Conservation (phyloP, 2,329 filamentous ascomycete genomes). For the Dactylellina leptospora region DNA sequence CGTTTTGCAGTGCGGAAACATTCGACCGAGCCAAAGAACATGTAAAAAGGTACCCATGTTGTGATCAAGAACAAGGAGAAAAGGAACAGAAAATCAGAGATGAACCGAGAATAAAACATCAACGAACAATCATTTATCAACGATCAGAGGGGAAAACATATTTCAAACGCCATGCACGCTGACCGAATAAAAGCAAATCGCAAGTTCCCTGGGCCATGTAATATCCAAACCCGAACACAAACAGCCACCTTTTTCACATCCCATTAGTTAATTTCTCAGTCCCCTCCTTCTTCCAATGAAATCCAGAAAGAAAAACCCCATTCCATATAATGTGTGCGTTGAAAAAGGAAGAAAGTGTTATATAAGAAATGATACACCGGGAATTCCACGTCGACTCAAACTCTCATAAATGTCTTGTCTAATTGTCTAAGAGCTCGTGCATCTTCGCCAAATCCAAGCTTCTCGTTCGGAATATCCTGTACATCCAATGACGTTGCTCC, state of each 20-base stretch:
- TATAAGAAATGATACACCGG: conserved; percentile 9
- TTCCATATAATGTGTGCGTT: background rate
- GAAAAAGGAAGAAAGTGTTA: conserved; percentile 1
- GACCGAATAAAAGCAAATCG: conserved; percentile 20
- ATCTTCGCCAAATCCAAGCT: conserved; percentile 71
- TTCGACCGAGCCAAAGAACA: background rate
- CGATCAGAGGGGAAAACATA: background rate
- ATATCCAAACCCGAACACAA: conserved; percentile 22
- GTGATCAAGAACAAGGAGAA: background rate
- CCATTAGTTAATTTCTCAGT: conserved; percentile 7
- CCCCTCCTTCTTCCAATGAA: background rate
- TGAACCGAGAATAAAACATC: too few species aligned
- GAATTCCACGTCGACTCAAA: conserved; percentile 16
- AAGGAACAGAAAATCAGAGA: conserved; percentile 2
- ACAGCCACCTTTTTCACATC: conserved; percentile 23
- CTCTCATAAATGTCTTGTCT: conserved; percentile 64
- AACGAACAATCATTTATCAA: conserved; percentile 11
- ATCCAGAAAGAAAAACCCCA: background rate
- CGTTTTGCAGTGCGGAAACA: conserved; percentile 8
- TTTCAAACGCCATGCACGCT: conserved; percentile 42
- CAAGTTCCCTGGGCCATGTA: conserved; percentile 8
- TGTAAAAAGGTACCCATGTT: background rate
- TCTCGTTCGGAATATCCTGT: conserved; percentile 68
- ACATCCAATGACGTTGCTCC: conserved; percentile 58
- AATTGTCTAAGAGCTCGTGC: conserved; percentile 72